A percentile compares a stretch with the other conserved stretches of the same genome.
phyloP scores from a whole-genome alignment of 139 green algal genomes.

The Picochlorum sp. region DNA sequence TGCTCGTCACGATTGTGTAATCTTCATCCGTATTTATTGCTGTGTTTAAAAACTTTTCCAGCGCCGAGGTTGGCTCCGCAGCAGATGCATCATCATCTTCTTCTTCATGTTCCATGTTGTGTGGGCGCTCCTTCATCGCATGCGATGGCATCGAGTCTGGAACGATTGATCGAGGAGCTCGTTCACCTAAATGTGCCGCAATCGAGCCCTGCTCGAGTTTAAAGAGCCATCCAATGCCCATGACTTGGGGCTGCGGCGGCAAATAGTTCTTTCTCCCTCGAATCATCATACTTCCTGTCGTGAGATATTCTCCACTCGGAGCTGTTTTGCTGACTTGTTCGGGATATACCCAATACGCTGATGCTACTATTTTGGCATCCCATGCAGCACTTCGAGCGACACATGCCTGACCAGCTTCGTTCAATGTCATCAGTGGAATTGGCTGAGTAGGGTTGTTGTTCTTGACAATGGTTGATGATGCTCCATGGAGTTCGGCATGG shows the following conservation, averaged over 20 bases:
- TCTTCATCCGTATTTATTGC: conserved; percentile 1
- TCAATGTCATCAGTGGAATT: conserved; percentile 67
- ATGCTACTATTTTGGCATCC: conserved; percentile 86
- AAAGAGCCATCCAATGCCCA: conserved; percentile 86
- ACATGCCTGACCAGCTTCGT: conserved; percentile 68
- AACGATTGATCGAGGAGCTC: conserved; percentile 26
- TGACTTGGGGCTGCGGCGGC: conserved; percentile 78
- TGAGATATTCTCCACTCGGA: conserved; percentile 86
- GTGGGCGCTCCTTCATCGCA: no score
- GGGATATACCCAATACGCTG: conserved; percentile 88
- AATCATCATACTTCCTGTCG: conserved; percentile 88
- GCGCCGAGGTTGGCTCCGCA: background rate
- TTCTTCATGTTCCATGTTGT: background rate
- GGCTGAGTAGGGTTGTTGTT: conserved; percentile 47
- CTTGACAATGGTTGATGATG: conserved; percentile 79
- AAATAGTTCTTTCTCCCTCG: conserved; percentile 94
- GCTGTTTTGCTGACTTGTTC: conserved; percentile 92
- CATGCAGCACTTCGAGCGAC: conserved; percentile 84
- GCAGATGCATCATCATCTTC: conserved; percentile 12
- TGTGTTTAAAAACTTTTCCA: background rate
- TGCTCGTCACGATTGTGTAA: no score
- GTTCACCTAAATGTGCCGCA: conserved; percentile 72
- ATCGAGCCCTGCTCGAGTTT: conserved; percentile 69
- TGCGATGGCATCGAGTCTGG: background rate
- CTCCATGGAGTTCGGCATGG: conserved; percentile 91